These are phyloP conservation scores for Alnus rubra DNA, from an alignment of 306 rosid genomes.

Conservation along the genomic window DNA sequence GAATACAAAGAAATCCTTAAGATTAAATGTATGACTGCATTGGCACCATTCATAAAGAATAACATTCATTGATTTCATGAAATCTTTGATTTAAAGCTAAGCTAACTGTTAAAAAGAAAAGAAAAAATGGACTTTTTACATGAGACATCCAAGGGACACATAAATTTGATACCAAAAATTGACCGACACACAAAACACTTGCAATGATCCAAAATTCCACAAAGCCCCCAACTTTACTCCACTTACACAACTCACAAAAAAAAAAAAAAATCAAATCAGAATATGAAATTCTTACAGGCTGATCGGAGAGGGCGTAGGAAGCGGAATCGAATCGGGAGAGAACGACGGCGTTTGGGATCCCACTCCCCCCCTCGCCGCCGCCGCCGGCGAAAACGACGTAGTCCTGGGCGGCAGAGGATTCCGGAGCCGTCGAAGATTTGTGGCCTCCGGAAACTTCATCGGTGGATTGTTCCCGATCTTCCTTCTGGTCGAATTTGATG, in stretches of 20 bases:
- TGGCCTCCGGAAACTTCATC: slow-evolving; percentile 38
- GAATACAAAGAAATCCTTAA: neutral
- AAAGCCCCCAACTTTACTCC: neutral
- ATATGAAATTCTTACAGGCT: slow-evolving; percentile 50
- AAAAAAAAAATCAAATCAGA: neutral
- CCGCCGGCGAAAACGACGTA: slow-evolving; percentile 75
- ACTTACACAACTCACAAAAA: neutral
- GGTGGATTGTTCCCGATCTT: slow-evolving; percentile 24
- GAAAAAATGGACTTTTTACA: neutral
- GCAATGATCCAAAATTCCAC: neutral
- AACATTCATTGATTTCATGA: neutral
- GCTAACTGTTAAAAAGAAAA: neutral
- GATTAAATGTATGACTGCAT: no score
- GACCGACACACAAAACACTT: neutral
- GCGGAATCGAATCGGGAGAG: slow-evolving; percentile 55
- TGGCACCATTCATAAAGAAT: no score
- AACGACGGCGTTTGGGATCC: slow-evolving; percentile 72
- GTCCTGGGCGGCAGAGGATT: slow-evolving; percentile 20
- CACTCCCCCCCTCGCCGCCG: slow-evolving; percentile 87
- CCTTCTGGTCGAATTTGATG: slow-evolving; percentile 21
- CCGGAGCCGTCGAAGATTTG: slow-evolving; percentile 20
- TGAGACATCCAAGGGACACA: neutral
- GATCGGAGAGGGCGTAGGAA: slow-evolving; percentile 57
- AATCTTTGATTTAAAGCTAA: neutral
- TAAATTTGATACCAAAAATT: neutral